Evolutionary conservation across 2,329 filamentous ascomycete species (phyloP).

Genomic region (Alternaria sp.): DNA sequence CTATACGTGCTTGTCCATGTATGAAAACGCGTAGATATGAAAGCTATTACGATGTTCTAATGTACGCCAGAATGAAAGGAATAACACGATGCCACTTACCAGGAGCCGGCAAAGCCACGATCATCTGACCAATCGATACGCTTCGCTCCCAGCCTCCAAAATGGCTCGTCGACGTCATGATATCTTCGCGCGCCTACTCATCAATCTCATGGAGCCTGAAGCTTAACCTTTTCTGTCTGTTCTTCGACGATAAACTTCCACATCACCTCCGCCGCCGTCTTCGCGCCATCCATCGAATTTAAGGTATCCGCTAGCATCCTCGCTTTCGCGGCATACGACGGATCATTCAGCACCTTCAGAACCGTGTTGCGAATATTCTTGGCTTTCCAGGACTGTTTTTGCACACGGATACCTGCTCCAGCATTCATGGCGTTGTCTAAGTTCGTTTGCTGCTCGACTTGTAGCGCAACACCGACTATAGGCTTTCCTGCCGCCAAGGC

Average conservation of each 20-base stretch:
- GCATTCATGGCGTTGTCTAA: conserved; percentile 47
- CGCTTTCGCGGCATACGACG: conserved; percentile 36
- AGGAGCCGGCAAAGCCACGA: background rate
- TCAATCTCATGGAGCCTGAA: background rate
- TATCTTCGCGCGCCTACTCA: background rate
- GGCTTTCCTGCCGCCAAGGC: conserved; percentile 43
- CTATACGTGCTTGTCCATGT: background rate
- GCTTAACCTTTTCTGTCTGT: conserved; percentile 23
- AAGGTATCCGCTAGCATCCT: conserved; percentile 33
- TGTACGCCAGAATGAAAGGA: background rate
- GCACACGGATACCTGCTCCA: conserved; percentile 40
- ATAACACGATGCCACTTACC: background rate
- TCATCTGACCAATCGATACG: background rate
- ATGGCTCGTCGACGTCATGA: conserved; percentile 4
- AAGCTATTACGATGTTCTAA: background rate
- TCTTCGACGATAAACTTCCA: conserved; percentile 42
- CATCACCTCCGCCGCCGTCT: conserved; percentile 41
- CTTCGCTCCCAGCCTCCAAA: background rate
- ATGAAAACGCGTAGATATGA: background rate
- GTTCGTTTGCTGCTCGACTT: conserved; percentile 47
- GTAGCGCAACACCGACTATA: conserved; percentile 42
- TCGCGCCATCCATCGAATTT: conserved; percentile 42
- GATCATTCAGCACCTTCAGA: conserved; percentile 34
- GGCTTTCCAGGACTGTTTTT: conserved; percentile 41
- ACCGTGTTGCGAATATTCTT: conserved; percentile 38